phyloP scores from a whole-genome alignment of 768 basidiomycete genomes.

The Pisolithus albus region DNA sequence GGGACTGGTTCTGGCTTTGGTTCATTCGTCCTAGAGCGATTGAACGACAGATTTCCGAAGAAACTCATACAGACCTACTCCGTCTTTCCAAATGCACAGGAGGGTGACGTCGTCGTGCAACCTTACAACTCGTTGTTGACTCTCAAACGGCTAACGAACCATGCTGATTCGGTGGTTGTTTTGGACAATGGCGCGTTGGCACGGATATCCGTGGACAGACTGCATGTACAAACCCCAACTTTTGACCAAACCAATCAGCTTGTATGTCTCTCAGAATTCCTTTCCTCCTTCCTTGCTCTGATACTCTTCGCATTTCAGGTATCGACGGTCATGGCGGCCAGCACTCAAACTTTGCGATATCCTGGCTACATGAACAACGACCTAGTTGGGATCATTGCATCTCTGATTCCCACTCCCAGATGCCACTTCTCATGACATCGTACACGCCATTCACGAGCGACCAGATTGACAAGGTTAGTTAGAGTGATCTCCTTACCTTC shows the following conservation, averaged over 20 bases:
- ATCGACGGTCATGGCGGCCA: conserved; percentile 96
- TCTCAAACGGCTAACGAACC: conserved; percentile 88
- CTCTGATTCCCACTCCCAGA: conserved; percentile 92
- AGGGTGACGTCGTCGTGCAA: conserved; percentile 96
- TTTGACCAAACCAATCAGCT: conserved; percentile 93
- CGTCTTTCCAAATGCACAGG: conserved; percentile 91
- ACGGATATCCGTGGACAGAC: conserved; percentile 85
- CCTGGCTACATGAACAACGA: conserved; percentile 99
- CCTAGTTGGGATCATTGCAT: conserved; percentile 93
- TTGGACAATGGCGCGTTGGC: conserved; percentile 93
- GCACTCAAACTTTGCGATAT: conserved; percentile 93
- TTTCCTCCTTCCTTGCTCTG: neutral
- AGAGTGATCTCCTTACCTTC: neutral
- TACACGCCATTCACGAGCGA: conserved; percentile 98
- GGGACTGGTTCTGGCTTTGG: conserved; percentile 98
- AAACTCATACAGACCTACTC: conserved; percentile 99
- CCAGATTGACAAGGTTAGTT: conserved; percentile 83
- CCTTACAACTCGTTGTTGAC: conserved; percentile 96
- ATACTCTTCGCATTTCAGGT: conserved; percentile 44
- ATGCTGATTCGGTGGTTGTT: conserved; percentile 96
- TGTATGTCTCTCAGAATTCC: conserved; percentile 35
- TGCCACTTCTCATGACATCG: conserved; percentile 98
- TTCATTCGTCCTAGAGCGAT: conserved; percentile 92
- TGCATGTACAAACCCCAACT: conserved; percentile 81
- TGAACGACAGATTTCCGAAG: conserved; percentile 98